These are phyloP conservation scores for Gautieria morchelliformis DNA, from an alignment of 768 basidiomycete genomes.

Conservation along the genomic window DNA sequence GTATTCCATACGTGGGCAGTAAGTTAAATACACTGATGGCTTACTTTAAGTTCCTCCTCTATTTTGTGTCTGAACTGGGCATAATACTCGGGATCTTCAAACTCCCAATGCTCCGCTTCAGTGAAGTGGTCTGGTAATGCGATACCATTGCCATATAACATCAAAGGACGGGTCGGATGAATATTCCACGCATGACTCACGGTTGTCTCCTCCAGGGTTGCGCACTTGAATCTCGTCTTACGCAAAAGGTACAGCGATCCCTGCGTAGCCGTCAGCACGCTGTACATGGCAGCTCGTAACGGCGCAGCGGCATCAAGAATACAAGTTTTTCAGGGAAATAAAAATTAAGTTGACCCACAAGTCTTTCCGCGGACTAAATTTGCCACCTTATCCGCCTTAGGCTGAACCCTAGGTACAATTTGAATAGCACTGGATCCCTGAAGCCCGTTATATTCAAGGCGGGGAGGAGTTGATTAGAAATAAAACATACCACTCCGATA, in stretches of 20 bases:
- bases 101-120: slow-evolving; percentile 39
- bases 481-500: slow-evolving; percentile 45
- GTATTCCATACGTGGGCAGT: background rate
- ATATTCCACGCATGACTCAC: slow-evolving; percentile 18
- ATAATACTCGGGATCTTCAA: slow-evolving; percentile 40
- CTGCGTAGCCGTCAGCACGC: background rate
- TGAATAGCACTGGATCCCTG: slow-evolving; percentile 59
- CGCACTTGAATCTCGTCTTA: slow-evolving; percentile 27
- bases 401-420: slow-evolving; percentile 47
- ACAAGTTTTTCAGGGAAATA: background rate
- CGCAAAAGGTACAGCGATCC: slow-evolving; percentile 10
- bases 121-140: slow-evolving; percentile 35
- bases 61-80: slow-evolving; percentile 37
- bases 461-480: background rate
- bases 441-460: background rate
- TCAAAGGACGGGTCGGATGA: background rate
- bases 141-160: background rate
- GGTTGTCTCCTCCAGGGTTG: slow-evolving; percentile 29
- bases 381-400: slow-evolving; percentile 35
- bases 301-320: background rate
- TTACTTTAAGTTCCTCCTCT: slow-evolving; percentile 41
- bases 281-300: background rate
- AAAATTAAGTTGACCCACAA: slow-evolving; percentile 20
- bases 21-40: slow-evolving; percentile 8
- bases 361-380: slow-evolving; percentile 55